Evolutionary conservation across 2,329 filamentous ascomycete species (phyloP).

Genomic region (Pyricularia grisea): DNA sequence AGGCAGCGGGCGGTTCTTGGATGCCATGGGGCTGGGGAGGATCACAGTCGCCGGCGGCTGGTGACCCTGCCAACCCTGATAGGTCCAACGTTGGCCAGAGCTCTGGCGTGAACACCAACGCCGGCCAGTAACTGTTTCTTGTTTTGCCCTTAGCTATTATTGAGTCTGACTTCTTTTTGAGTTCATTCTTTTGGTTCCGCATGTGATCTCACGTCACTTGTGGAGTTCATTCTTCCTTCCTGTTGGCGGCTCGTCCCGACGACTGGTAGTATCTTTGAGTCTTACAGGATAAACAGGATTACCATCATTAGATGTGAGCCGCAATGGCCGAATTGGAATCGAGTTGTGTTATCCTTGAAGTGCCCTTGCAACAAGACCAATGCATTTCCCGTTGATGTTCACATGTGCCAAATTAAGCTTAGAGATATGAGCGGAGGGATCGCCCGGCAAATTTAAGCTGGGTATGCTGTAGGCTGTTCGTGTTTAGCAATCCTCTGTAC

Average conservation of each 20-base stretch:
- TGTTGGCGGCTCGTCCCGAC: neutral
- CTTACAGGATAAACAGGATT: neutral
- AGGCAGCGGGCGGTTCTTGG: constrained; percentile 29
- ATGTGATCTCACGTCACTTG: neutral
- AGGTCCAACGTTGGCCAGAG: constrained; percentile 17
- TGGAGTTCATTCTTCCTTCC: neutral
- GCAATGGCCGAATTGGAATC: neutral
- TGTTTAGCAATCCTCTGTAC: neutral
- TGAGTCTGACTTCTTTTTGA: constrained; percentile 1
- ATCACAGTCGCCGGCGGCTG: neutral
- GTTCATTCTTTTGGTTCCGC: neutral
- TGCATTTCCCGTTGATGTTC: neutral
- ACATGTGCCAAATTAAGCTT: neutral
- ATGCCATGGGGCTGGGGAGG: constrained; percentile 38
- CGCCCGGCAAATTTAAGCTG: neutral
- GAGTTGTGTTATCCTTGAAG: neutral
- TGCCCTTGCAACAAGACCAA: neutral
- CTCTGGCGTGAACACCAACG: constrained; percentile 25
- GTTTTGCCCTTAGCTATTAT: constrained; percentile 2
- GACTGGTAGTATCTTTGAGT: neutral
- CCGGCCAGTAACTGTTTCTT: constrained; percentile 8
- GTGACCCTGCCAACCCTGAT: neutral
- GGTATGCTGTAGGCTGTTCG: neutral
- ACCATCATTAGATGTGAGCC: neutral
- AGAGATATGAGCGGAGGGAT: neutral